Evolutionary conservation across 73 alveolate species (phyloP).

Genomic region (Tetrahymena elliotti): DNA sequence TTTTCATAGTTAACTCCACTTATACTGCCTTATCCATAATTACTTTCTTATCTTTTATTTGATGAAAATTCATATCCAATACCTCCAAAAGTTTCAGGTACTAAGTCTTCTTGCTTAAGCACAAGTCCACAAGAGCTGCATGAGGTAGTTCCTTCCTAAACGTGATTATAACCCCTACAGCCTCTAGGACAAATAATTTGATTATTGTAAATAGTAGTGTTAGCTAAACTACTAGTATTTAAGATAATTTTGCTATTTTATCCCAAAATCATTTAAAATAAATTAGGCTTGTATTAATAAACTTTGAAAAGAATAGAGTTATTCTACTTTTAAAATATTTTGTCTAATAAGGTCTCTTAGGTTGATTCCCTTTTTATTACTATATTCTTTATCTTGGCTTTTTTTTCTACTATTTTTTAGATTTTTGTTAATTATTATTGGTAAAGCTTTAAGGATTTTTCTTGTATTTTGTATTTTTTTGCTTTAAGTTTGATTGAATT

Average conservation of each 20-base stretch:
- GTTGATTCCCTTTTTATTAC: not conserved
- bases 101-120: not conserved
- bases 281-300: not conserved
- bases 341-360: not conserved
- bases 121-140: not conserved
- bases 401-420: not conserved
- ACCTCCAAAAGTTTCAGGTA: not conserved
- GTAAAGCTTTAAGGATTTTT: not conserved
- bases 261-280: not conserved
- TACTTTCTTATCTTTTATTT: not conserved
- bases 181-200: not conserved
- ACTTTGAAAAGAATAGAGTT: not conserved
- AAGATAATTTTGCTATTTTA: not conserved
- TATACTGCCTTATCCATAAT: not conserved
- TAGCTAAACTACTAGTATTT: not conserved
- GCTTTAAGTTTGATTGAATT: not conserved
- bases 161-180: not conserved
- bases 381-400: not conserved
- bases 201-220: not conserved
- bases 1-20: not conserved
- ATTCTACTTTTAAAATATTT: not conserved
- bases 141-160: not conserved
- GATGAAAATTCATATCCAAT: not conserved
- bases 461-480: not conserved
- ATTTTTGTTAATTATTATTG: not conserved